A percentile compares a stretch with the other conserved stretches of the same genome.
These are phyloP conservation scores for Aureobasidium sp. DNA, from an alignment of 2,329 filamentous ascomycete species.

Conservation along the genomic window DNA sequence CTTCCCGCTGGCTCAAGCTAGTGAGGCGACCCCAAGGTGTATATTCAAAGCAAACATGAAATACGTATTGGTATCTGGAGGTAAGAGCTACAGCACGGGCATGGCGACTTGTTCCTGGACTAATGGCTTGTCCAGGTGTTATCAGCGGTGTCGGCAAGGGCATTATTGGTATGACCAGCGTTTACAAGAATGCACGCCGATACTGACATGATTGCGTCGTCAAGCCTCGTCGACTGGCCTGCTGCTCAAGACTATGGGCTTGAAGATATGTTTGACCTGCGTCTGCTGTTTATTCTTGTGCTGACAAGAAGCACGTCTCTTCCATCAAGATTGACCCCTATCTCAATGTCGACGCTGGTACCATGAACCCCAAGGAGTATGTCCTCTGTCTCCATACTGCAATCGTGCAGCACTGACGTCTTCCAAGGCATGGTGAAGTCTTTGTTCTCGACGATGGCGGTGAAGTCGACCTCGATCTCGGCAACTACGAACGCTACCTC, in stretches of 20 bases:
- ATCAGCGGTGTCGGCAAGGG: constrained; percentile 56
- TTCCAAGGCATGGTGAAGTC: constrained; percentile 68
- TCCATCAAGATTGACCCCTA: constrained; percentile 66
- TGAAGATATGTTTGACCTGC: constrained; percentile 55
- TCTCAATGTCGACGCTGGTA: constrained; percentile 68
- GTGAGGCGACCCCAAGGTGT: constrained; percentile 32
- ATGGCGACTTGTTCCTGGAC: background rate
- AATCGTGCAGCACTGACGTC: background rate
- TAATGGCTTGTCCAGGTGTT: constrained; percentile 32
- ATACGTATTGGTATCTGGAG: constrained; percentile 73
- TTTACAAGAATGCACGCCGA: constrained; percentile 6
- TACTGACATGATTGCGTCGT: constrained; percentile 26
- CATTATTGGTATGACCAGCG: constrained; percentile 51
- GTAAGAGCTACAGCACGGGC: constrained; percentile 36
- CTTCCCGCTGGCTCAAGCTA: constrained; percentile 34
- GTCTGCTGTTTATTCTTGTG: background rate
- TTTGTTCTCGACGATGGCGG: constrained; percentile 82
- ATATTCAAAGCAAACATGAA: constrained; percentile 53
- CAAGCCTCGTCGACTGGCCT: constrained; percentile 62
- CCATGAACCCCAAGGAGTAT: constrained; percentile 59
- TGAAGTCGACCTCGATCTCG: constrained; percentile 66
- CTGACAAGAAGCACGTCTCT: constrained; percentile 44
- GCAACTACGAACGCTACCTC: constrained; percentile 75
- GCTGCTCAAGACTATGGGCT: constrained; percentile 69
- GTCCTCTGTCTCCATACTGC: constrained; percentile 15